phyloP scores from a whole-genome alignment of 139 green algal genomes.

The Coelastrella sp. region DNA sequence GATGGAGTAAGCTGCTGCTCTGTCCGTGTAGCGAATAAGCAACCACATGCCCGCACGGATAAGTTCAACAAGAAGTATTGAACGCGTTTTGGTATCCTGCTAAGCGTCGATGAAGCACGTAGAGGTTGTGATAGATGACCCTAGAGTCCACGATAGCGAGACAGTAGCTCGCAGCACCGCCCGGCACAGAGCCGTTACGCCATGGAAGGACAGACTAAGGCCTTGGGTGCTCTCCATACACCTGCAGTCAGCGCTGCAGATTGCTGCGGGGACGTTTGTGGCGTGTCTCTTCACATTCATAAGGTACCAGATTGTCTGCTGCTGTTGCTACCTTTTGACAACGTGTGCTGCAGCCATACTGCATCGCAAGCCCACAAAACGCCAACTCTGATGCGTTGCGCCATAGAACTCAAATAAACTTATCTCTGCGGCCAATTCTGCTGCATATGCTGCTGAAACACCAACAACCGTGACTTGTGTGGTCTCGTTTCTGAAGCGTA shows the following conservation, averaged over 20 bases:
- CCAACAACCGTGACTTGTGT: not conserved
- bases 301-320: not conserved
- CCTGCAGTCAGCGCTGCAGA: constrained; percentile 2
- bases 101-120: not conserved
- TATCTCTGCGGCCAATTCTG: too few species aligned
- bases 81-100: too few species aligned
- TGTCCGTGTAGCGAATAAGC: too few species aligned
- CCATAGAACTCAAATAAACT: too few species aligned
- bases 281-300: constrained; percentile 24
- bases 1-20: too few species aligned
- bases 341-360: not conserved
- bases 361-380: not conserved
- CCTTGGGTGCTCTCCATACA: constrained; percentile 10
- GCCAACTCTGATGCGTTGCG: too few species aligned
- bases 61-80: too few species aligned
- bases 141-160: not conserved
- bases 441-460: not conserved
- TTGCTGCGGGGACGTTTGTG: constrained; percentile 11
- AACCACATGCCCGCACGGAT: too few species aligned
- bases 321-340: not conserved
- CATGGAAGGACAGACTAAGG: too few species aligned
- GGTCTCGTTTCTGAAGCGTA: too few species aligned
- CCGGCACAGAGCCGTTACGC: too few species aligned
- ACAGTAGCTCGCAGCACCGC: too few species aligned
- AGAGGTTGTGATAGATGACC: not conserved